phyloP scores from a whole-genome alignment of 495 filamentous ascomycete genomes.

The Copromyces sp. region DNA sequence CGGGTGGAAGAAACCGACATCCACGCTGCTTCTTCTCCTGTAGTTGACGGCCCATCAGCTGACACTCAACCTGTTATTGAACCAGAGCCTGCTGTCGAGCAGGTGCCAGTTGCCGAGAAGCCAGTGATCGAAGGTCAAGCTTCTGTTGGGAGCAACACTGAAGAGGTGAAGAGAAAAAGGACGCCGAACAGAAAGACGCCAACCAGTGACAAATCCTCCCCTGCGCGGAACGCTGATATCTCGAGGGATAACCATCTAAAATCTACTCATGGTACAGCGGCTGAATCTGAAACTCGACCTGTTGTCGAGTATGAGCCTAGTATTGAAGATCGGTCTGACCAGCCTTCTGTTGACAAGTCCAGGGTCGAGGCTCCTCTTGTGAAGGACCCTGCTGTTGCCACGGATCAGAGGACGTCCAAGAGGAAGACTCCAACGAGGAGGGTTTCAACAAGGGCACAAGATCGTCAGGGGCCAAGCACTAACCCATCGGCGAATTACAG shows the following conservation, averaged over 20 bases:
- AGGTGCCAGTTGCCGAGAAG: not conserved
- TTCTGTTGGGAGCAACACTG: not conserved
- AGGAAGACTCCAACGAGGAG: not conserved
- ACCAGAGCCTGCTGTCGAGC: not conserved
- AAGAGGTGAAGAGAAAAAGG: not conserved
- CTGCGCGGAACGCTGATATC: not conserved
- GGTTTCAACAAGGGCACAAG: not conserved
- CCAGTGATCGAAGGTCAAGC: not conserved
- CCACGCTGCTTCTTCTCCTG: not conserved
- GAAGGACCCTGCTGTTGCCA: not conserved
- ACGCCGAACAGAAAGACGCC: not conserved
- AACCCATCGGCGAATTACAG: not conserved
- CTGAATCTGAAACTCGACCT: not conserved
- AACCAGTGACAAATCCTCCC: not conserved
- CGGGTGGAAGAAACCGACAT: not conserved
- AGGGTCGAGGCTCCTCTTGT: not conserved
- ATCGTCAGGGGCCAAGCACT: not conserved
- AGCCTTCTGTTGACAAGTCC: not conserved
- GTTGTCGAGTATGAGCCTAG: not conserved
- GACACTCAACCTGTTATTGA: not conserved
- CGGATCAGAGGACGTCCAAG: not conserved
- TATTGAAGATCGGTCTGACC: not conserved
- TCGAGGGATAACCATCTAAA: not conserved
- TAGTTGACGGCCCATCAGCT: not conserved
- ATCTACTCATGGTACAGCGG: not conserved